Evolutionary conservation across 208 protist genomes (phyloP), one percentile per base, ranked within the genome.

Genomic region (Leishmania aethiopica): DNA sequence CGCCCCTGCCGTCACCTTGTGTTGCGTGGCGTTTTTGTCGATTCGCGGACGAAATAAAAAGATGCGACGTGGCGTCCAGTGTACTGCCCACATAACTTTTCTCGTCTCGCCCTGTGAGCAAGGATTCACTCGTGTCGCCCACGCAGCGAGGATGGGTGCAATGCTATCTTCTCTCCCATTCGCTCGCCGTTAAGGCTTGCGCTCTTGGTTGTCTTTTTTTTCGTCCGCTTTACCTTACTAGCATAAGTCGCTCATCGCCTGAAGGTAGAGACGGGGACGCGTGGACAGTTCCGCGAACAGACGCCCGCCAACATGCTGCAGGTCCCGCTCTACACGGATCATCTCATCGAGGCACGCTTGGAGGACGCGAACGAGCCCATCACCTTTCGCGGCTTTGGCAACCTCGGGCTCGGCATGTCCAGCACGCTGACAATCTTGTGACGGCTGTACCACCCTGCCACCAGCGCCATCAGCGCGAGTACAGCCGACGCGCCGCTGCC

Each of bases 351-450:
- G 35, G 53, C 28, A 42, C 5, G 35, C n/a, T 32, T 57, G 51
- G 35, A 77, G 32, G n/a, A 60, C 15, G 8, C 37, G 49, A 71
- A 88, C 73, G 74, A 75, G 55, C 40, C 59, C 84, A 93, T 84
- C 75, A 92, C 73, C 60, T 82, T 87, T 59, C 86, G 86, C 64
- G 57, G 84, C 83, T 91, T 92, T 25, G 89, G 90, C 3, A 86
- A 47, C 84, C 89, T 90, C 32, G 90, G 35, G 17, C 53, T 67
- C 13, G 83, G 81, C 40, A 91, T 49, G 51, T 92, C 86, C 47
- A 93, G 79, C 28, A 86, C 17, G 8, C 76, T 73, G 71, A 92
- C 60, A 32, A 94, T 47, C 37, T 69, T 72, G 66, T 92, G 78
- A 8, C 92, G 90, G 25, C 82, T 81, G 25, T 78, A 64, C 83